Conservation (phyloP, 352 stramenopile genomes). For the Phytophthora sp. region DNA sequence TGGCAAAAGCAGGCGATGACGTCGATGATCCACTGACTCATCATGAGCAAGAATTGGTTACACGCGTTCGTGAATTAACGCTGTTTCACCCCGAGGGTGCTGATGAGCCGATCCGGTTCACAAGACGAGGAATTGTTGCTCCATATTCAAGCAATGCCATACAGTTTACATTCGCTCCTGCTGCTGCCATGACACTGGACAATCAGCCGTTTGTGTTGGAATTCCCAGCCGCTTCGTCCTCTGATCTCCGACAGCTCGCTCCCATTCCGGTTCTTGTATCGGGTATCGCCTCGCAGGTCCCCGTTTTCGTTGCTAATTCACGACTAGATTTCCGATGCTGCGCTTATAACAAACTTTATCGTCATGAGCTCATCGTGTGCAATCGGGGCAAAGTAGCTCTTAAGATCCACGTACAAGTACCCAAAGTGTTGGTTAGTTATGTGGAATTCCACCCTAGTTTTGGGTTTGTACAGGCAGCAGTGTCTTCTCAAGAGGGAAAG, state of each 20-base stretch:
- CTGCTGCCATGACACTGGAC: constrained; percentile 41
- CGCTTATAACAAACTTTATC: constrained; percentile 88
- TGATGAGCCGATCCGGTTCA: constrained; percentile 50
- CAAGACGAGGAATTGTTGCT: constrained; percentile 44
- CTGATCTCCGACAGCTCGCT: constrained; percentile 14
- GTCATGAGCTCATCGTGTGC: constrained; percentile 72
- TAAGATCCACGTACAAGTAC: constrained; percentile 79
- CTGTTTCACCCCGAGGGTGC: constrained; percentile 50
- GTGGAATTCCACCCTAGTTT: constrained; percentile 88
- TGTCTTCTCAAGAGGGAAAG: constrained; percentile 23
- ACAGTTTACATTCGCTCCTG: constrained; percentile 67
- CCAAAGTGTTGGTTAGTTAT: constrained; percentile 58
- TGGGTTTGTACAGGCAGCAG: constrained; percentile 80
- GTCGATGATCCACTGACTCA: constrained; percentile 20
- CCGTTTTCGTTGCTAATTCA: constrained; percentile 42
- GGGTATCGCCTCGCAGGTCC: constrained; percentile 43
- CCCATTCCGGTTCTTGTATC: constrained; percentile 27
- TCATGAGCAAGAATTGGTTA: constrained; percentile 47
- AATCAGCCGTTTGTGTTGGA: constrained; percentile 45
- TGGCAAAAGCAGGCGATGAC: no score
- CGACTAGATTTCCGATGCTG: constrained; percentile 86
- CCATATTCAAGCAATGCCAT: constrained; percentile 57
- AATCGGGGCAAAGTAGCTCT: constrained; percentile 91
- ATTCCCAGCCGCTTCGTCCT: constrained; percentile 33
- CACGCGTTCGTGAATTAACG: constrained; percentile 32